phyloP scores from a whole-genome alignment of 345 rosid species.

The Pelargonium nanum region DNA sequence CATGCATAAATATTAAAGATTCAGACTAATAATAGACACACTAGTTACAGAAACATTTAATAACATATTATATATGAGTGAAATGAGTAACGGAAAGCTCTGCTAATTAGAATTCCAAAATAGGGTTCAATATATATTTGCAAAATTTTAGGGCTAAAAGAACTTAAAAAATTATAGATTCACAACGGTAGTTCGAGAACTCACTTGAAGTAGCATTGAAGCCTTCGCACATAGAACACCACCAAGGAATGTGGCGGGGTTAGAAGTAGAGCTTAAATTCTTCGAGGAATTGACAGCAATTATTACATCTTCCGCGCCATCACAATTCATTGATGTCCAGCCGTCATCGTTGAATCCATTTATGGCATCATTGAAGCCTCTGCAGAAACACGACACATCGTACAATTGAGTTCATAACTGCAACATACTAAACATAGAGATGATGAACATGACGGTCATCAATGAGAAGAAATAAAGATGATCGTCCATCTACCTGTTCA shows the following conservation, averaged over 20 bases:
- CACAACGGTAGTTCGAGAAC: slow-evolving; percentile 1
- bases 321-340: slow-evolving; percentile 73
- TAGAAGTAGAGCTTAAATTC: slow-evolving; percentile 41
- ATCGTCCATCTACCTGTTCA: slow-evolving; percentile 57
- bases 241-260: slow-evolving; percentile 41
- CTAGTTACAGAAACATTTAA: too few relatives aligned
- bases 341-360: slow-evolving; percentile 97
- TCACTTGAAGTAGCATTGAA: slow-evolving; percentile 93
- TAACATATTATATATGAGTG: too few relatives aligned
- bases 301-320: slow-evolving; percentile 86
- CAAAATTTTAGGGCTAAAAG: too few relatives aligned
- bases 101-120: too few relatives aligned
- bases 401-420: neutral
- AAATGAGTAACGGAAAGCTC: too few relatives aligned
- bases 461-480: too few relatives aligned
- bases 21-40: too few relatives aligned
- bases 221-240: slow-evolving; percentile 98
- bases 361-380: slow-evolving; percentile 91
- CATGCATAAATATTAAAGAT: too few relatives aligned
- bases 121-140: too few relatives aligned
- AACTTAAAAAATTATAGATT: too few relatives aligned
- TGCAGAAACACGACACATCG: neutral
- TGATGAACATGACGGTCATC: too few relatives aligned
- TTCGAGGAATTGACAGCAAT: slow-evolving; percentile 72
- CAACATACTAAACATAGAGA: too few relatives aligned